Evolutionary conservation across 2,329 filamentous ascomycete genomes (phyloP).

Genomic region (Diplodia scrobiculata): DNA sequence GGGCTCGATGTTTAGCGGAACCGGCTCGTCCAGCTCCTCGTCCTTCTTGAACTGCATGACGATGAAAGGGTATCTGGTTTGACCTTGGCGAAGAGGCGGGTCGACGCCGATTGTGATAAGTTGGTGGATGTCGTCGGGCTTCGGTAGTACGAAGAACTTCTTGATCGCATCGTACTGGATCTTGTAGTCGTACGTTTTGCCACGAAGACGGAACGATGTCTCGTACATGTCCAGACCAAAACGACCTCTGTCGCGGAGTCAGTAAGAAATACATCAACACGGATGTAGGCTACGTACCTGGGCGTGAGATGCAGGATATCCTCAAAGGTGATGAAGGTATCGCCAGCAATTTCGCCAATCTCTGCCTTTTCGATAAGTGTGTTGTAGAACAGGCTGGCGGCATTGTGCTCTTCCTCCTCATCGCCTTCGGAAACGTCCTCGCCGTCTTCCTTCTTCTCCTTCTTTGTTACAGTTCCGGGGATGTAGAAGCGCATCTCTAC

Average conservation of each 20-base stretch:
- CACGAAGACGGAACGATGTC: slow-evolving; percentile 90
- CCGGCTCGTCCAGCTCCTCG: slow-evolving; percentile 76
- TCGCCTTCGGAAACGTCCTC: slow-evolving; percentile 63
- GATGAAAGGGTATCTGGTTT: slow-evolving; percentile 95
- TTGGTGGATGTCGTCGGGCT: slow-evolving; percentile 96
- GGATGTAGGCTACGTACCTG: slow-evolving; percentile 57
- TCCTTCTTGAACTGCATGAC: slow-evolving; percentile 99
- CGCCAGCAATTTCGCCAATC: slow-evolving; percentile 97
- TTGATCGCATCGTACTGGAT: slow-evolving; percentile 98
- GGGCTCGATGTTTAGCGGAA: slow-evolving; percentile 83
- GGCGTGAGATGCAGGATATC: slow-evolving; percentile 97
- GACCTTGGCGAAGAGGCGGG: slow-evolving; percentile 90
- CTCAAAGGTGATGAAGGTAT: slow-evolving; percentile 95
- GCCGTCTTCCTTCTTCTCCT: slow-evolving; percentile 70
- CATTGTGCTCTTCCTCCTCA: slow-evolving; percentile 82
- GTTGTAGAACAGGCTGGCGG: slow-evolving; percentile 96
- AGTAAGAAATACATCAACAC: slow-evolving; percentile 32
- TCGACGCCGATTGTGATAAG: slow-evolving; percentile 94
- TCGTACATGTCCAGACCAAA: slow-evolving; percentile 99
- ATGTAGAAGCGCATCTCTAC: slow-evolving; percentile 99
- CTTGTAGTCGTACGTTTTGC: slow-evolving; percentile 99
- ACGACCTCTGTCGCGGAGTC: slow-evolving; percentile 69
- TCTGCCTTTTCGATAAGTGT: slow-evolving; percentile 97
- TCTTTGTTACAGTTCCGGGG: slow-evolving; percentile 76
- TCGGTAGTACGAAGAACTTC: slow-evolving; percentile 97